phyloP scores from a whole-genome alignment of 2,329 filamentous ascomycete species.

The Paecilomyces sp. region DNA sequence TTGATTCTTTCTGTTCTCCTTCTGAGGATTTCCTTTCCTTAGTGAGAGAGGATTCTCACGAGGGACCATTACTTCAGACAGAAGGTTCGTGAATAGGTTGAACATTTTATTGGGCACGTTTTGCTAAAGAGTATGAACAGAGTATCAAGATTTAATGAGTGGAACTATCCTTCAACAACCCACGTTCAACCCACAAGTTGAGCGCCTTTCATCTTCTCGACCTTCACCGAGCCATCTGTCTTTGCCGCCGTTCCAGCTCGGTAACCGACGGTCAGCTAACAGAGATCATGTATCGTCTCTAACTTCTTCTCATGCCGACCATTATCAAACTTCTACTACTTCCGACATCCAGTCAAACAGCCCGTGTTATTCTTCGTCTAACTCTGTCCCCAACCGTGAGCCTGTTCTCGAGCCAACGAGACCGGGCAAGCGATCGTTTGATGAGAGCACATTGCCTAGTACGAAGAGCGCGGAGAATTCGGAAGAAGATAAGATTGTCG shows the following conservation, averaged over 20 bases:
- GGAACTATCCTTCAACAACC: background rate
- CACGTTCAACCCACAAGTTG: background rate
- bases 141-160: background rate
- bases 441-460: background rate
- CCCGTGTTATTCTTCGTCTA: background rate
- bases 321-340: background rate
- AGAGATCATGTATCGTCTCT: background rate
- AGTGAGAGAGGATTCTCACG: background rate
- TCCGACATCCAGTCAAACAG: background rate
- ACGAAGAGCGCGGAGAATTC: background rate
- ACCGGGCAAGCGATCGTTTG: background rate
- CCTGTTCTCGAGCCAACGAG: background rate
- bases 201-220: background rate
- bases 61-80: background rate
- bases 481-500: slow-evolving; percentile 1
- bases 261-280: background rate
- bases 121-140: background rate
- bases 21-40: background rate
- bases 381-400: background rate
- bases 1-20: background rate
- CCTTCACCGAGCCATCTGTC: background rate
- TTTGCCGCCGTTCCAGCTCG: background rate
- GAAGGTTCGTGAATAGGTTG: background rate
- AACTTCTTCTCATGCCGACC: background rate
- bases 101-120: background rate